Base-by-base conservation (phyloP, 1,284 basidiomycete species). In the Apiotrichum gracile region DNA sequence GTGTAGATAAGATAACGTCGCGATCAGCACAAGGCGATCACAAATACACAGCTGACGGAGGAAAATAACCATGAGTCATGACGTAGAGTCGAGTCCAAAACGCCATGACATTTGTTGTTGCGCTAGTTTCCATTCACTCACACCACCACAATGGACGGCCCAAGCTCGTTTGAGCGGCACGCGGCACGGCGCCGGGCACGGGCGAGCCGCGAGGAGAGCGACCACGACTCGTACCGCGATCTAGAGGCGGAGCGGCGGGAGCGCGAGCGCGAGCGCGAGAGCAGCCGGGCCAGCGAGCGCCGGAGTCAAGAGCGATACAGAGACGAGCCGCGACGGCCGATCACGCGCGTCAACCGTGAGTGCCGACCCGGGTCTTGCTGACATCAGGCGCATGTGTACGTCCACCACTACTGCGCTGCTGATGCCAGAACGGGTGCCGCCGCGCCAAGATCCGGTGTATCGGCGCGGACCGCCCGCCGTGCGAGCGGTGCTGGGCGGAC, bases 391-490 rank as follows among this genome's bases (percentile, higher is more conserved):
- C 31, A 5, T 31, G 31, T 10, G 31, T 31, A 31, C 16, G 31
- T 31, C 31, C 31, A 14, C 4, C 31, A 13, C 31, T 31, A 13
- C 52, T 9, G 52, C 42, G 8, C 27, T 24, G 31, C 29, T 33
- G 16, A n/a, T 17, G 16, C 3, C 50, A 58, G 56, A 61, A 62
- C 45, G 53, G 54, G 14, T 65, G 63, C 40, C 53, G 63, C 6
- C 53, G 61, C 5, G 59, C 60, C 35, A 65, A 68, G 87, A 90
- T 75, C 86, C 55, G 67, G 10, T 70, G 68, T 51, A 60, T 66
- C 19, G 63, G 87, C 3, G 88, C 88, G 25, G 88, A 91, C 69
- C 87, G 87, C 61, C 88, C 88, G 33, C 88, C 88, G 22, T 91
- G 88, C 75, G 83, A 85, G 66, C 82, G 88, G 31, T 91, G 88